phyloP scores from a whole-genome alignment of 2,329 filamentous ascomycete genomes.

The Emergomyces africanus region DNA sequence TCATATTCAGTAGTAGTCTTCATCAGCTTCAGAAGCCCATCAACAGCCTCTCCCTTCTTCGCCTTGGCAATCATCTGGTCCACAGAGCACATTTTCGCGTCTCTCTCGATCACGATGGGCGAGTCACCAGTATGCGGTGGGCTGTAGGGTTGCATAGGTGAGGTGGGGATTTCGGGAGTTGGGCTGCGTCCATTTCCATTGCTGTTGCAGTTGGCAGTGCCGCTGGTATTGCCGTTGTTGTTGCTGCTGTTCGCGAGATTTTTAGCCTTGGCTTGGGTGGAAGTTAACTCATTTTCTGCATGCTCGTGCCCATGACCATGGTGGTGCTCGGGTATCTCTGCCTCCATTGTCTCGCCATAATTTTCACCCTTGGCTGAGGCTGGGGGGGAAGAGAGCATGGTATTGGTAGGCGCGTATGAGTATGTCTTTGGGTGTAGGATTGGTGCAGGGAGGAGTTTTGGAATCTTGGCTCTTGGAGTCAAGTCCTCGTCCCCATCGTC shows the following conservation, averaged over 20 bases:
- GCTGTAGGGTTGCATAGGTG: slow-evolving; percentile 25
- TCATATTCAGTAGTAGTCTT: slow-evolving; percentile 20
- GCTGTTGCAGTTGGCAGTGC: not conserved
- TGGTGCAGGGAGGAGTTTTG: slow-evolving; percentile 10
- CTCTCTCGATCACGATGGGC: slow-evolving; percentile 8
- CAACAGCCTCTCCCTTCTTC: slow-evolving; percentile 25
- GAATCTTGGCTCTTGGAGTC: slow-evolving; percentile 8
- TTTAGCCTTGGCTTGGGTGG: slow-evolving; percentile 11
- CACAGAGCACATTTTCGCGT: slow-evolving; percentile 8
- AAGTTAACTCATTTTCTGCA: slow-evolving; percentile 2
- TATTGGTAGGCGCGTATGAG: slow-evolving; percentile 4
- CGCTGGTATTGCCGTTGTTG: not conserved
- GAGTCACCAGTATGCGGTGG: slow-evolving; percentile 20
- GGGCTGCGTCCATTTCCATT: not conserved
- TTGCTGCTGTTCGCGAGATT: not conserved
- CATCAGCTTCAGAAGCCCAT: slow-evolving; percentile 29
- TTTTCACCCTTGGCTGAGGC: slow-evolving; percentile 8
- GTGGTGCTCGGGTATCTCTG: not conserved
- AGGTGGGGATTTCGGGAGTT: slow-evolving; percentile 8
- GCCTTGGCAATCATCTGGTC: slow-evolving; percentile 15
- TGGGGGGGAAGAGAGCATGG: slow-evolving; percentile 12
- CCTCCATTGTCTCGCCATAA: slow-evolving; percentile 7
- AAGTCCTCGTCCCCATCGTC: not conserved
- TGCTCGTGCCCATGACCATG: not conserved
- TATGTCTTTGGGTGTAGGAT: slow-evolving; percentile 7